A percentile compares a stretch with the other conserved stretches of the same genome.
phyloP scores from a whole-genome alignment of 768 basidiomycete species.

The Pilatotrama ljubarskyi region DNA sequence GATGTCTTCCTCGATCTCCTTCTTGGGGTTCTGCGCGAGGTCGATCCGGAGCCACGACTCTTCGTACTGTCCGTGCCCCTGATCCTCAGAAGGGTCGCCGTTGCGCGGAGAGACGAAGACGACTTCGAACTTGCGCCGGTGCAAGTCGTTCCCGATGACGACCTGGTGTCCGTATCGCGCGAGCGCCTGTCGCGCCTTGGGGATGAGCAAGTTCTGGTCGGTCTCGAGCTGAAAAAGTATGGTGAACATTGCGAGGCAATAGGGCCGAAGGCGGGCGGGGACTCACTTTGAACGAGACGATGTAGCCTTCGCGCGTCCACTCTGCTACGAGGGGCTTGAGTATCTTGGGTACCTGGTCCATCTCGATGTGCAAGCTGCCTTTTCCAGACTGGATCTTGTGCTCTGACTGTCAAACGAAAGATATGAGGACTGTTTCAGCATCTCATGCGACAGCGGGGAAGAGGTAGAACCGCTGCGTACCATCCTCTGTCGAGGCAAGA shows the following conservation, averaged over 20 bases:
- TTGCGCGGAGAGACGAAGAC: conserved; percentile 80
- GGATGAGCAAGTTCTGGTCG: conserved; percentile 76
- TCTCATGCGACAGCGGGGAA: background rate
- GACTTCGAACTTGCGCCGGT: conserved; percentile 87
- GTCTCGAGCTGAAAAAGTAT: conserved; percentile 78
- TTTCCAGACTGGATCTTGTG: conserved; percentile 99
- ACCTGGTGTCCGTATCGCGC: conserved; percentile 96
- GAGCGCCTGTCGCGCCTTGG: conserved; percentile 86
- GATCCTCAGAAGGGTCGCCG: no score
- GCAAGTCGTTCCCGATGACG: conserved; percentile 95
- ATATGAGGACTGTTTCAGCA: background rate
- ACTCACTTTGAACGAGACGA: conserved; percentile 98
- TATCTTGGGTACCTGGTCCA: conserved; percentile 99
- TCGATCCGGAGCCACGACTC: conserved; percentile 71
- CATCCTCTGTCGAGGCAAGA: conserved; percentile 88
- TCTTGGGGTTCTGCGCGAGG: conserved; percentile 31
- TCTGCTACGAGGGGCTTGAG: conserved; percentile 91
- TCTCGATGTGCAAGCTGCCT: conserved; percentile 90
- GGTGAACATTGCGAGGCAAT: background rate
- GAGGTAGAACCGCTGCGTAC: conserved; percentile 52
- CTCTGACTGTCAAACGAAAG: conserved; percentile 61
- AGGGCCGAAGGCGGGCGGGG: background rate
- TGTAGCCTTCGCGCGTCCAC: conserved; percentile 88
- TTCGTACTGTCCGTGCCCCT: conserved; percentile 38
- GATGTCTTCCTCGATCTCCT: conserved; percentile 95